Conservation (phyloP, 768 basidiomycete species). For the Mycena galericulata region DNA sequence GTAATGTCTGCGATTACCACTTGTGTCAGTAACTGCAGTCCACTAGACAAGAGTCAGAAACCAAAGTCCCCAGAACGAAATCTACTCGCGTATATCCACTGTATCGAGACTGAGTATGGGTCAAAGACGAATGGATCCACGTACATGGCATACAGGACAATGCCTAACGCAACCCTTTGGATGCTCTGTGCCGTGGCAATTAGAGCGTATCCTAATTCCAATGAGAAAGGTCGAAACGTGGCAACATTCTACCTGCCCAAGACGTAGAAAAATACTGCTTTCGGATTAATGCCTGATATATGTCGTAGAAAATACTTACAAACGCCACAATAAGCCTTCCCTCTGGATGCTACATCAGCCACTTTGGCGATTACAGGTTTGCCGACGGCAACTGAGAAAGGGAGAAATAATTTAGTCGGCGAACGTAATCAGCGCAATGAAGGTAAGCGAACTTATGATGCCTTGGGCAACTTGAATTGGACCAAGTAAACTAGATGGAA, state of each 20-base stretch:
- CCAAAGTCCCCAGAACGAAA: slow-evolving; percentile 38
- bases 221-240: neutral
- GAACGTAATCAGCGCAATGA: neutral
- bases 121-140: slow-evolving; percentile 39
- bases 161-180: slow-evolving; percentile 62
- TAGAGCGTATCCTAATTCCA: slow-evolving; percentile 57
- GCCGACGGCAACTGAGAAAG: slow-evolving; percentile 53
- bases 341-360: slow-evolving; percentile 77
- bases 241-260: slow-evolving; percentile 53
- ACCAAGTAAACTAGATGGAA: slow-evolving; percentile 55
- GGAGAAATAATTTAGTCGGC: neutral
- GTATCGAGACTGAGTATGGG: slow-evolving; percentile 38
- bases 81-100: slow-evolving; percentile 70
- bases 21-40: slow-evolving; percentile 72
- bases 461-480: slow-evolving; percentile 67
- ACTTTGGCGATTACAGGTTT: slow-evolving; percentile 83
- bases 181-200: slow-evolving; percentile 64
- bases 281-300: neutral
- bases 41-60: slow-evolving; percentile 46
- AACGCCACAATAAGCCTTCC: slow-evolving; percentile 68
- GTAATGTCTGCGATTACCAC: slow-evolving; percentile 75
- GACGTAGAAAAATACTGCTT: slow-evolving; percentile 68
- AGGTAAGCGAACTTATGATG: slow-evolving; percentile 60
- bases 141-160: slow-evolving; percentile 68
- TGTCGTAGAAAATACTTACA: slow-evolving; percentile 50